These are phyloP conservation scores for Cryptococcus jaspeensis DNA, from an alignment of 1,284 basidiomycete genomes.

Conservation along the genomic window DNA sequence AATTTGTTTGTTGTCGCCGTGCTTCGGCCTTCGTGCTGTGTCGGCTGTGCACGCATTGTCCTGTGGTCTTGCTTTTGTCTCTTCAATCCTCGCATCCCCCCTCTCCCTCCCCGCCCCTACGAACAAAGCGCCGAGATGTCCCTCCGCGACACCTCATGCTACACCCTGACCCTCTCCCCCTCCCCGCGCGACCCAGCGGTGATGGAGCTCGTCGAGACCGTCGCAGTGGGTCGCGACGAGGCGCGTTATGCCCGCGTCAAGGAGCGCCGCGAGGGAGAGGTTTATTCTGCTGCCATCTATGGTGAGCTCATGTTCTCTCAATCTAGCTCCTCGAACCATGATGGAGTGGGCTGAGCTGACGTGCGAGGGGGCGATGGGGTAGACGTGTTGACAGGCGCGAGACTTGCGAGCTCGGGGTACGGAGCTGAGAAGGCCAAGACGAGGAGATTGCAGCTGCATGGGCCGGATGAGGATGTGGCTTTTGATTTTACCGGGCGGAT, in stretches of 20 bases:
- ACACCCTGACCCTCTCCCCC: constrained; percentile 33
- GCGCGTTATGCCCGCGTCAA: constrained; percentile 35
- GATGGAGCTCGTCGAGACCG: constrained; percentile 32
- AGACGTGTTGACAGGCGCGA: constrained; percentile 44
- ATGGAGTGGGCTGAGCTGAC: no score
- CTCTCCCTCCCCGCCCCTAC: no score
- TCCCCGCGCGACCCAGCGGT: constrained; percentile 20
- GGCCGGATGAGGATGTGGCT: constrained; percentile 43
- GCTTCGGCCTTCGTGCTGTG: no score
- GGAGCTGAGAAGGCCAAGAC: constrained; percentile 35
- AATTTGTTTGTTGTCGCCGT: no score
- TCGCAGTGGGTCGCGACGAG: constrained; percentile 5
- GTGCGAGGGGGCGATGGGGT: no score
- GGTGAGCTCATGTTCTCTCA: constrained; percentile 32
- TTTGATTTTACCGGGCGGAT: constrained; percentile 45
- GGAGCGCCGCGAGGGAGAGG: constrained; percentile 31
- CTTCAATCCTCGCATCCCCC: no score
- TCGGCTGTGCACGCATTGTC: no score
- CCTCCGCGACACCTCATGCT: constrained; percentile 40
- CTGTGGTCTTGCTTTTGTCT: no score
- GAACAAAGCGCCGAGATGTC: constrained; percentile 35
- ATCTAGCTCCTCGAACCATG: no score
- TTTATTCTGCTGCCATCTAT: constrained; percentile 35
- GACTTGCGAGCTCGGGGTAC: constrained; percentile 39
- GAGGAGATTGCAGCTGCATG: constrained; percentile 45